Percentiles rank a stretch among this genome's conserved stretches.
These are phyloP conservation scores for Polychaeton citri DNA, from an alignment of 2,329 filamentous ascomycete genomes.

Conservation along the genomic window DNA sequence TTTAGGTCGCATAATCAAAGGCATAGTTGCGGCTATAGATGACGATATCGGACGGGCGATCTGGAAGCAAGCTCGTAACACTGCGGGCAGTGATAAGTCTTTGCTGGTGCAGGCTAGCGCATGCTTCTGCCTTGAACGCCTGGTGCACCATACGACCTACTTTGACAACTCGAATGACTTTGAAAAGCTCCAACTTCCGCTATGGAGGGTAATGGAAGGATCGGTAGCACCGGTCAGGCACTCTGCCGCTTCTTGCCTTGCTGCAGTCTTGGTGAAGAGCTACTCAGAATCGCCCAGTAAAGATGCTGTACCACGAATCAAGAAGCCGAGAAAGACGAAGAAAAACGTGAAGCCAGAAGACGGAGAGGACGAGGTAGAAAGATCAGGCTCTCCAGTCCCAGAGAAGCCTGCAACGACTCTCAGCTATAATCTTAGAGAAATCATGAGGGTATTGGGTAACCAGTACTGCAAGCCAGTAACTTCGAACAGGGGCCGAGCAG, in stretches of 20 bases:
- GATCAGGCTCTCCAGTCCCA: constrained; percentile 62
- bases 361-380: constrained; percentile 57
- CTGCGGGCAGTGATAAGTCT: constrained; percentile 68
- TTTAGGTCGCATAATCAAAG: constrained; percentile 60
- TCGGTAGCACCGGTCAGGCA: constrained; percentile 62
- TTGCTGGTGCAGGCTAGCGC: constrained; percentile 65
- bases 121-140: constrained; percentile 62
- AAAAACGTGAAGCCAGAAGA: constrained; percentile 48
- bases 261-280: constrained; percentile 68
- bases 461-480: constrained; percentile 72
- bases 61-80: constrained; percentile 79
- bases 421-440: constrained; percentile 60
- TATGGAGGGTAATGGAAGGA: constrained; percentile 82
- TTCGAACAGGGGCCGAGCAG: constrained; percentile 66
- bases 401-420: constrained; percentile 60
- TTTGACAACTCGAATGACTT: constrained; percentile 86
- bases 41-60: constrained; percentile 76
- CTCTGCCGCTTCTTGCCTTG: constrained; percentile 74
- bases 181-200: constrained; percentile 66
- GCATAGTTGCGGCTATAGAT: constrained; percentile 65
- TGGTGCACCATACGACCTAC: constrained; percentile 60
- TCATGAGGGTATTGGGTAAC: constrained; percentile 63
- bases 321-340: constrained; percentile 61
- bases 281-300: constrained; percentile 50
- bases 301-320: constrained; percentile 43